Base-by-base conservation (phyloP, 2,329 filamentous ascomycete genomes). In the Fusarium solani-melongenae region DNA sequence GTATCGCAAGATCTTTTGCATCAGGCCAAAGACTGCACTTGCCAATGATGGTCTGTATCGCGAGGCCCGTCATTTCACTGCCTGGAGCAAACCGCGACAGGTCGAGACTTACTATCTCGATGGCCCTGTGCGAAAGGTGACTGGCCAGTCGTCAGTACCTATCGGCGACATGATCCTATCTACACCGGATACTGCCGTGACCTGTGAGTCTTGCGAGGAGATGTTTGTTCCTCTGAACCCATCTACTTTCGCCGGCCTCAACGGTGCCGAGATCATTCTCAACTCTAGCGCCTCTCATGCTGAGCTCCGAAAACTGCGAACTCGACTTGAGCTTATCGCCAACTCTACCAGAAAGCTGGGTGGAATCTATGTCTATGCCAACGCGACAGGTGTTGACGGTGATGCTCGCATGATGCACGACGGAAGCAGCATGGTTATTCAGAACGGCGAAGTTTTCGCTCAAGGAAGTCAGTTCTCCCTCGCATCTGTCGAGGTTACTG, bases 221-320 rank as follows among this genome's bases (percentile, higher is more conserved):
- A 34, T 56, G 31, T 56, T 56, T 34, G 31, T 49, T 8, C 59
- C 44, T 24, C 61, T 44, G 14, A 71, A 55, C 38, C 74, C 70
- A 3, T 69, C 60, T 4, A 64, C 34, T 2, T 38, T 29, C 4
- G 31, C 41, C 6, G 36, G 49, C 14, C 36, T 64, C 3, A 87
- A 91, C 76, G 93, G 93, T 5, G 89, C 90, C 10, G 93, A 94
- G 77, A 90, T 94, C 67, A 88, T 93, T 71, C 89, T 89, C 10
- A 95, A 95, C 80, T 90, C 87, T 4, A 91, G 87, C 62, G 93
- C 91, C 8, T 90, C 87, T 14, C 93, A 96, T 79, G 90, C 91
- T 76, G 75, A 74, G 20, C 70, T 82, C 20, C 86, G 89, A 14
- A 95, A 95, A 79, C 86, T 94, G 2, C 84, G 92, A 66, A 89